A percentile compares a stretch with the other conserved stretches of the same genome.
These are phyloP conservation scores for Trametes sp. DNA, from an alignment of 1,284 basidiomycete genomes.

Conservation along the genomic window DNA sequence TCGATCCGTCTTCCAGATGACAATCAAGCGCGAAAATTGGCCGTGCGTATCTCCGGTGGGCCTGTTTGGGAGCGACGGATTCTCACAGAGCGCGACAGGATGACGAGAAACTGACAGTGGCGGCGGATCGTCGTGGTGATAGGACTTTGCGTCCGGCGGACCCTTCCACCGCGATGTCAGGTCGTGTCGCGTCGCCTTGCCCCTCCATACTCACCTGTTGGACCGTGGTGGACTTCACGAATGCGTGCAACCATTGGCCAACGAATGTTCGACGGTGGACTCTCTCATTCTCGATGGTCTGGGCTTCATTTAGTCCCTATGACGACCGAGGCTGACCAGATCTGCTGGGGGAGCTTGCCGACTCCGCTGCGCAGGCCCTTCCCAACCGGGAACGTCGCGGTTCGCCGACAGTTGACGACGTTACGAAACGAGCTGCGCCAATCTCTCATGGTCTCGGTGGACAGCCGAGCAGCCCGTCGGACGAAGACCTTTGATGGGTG, in stretches of 20 bases:
- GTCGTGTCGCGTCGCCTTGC: no score
- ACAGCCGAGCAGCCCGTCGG: background rate
- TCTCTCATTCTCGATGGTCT: background rate
- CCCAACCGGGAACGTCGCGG: background rate
- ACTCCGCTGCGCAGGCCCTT: background rate
- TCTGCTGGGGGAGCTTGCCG: background rate
- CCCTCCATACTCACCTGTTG: no score
- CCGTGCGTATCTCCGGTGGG: background rate
- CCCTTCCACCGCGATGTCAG: background rate
- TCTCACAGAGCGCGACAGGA: background rate
- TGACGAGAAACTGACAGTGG: background rate
- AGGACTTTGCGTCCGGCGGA: background rate
- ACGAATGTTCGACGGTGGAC: background rate
- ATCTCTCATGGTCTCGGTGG: background rate
- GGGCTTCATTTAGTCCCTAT: constrained; percentile 8
- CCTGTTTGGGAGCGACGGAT: background rate
- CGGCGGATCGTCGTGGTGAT: background rate
- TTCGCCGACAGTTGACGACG: background rate
- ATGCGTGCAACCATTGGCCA: background rate
- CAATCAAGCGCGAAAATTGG: constrained; percentile 9
- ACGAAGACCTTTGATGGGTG: background rate
- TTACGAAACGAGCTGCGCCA: constrained; percentile 1
- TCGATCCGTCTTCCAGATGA: constrained; percentile 1
- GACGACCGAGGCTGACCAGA: background rate
- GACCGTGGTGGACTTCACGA: no score